phyloP scores from a whole-genome alignment of 164 flowering plant species.

The Vitis cinerea region DNA sequence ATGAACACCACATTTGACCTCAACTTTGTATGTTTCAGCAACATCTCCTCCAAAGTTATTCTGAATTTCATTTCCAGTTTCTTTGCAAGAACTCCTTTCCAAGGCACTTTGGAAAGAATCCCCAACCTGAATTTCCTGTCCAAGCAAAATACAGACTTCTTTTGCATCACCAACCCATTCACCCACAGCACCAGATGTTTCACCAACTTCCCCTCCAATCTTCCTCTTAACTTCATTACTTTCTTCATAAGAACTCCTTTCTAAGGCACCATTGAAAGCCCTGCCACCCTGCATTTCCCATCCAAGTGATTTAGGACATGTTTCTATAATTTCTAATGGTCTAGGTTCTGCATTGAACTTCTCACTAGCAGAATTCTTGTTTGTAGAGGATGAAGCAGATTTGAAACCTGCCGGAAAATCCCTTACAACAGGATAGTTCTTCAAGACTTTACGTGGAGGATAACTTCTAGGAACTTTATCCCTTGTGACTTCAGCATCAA shows the following conservation, averaged over 20 bases:
- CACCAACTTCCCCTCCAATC: not conserved
- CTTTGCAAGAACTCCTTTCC: no score
- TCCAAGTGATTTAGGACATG: not conserved
- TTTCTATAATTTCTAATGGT: not conserved
- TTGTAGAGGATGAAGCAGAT: not conserved
- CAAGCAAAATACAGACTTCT: no score
- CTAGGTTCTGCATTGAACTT: not conserved
- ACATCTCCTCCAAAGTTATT: no score
- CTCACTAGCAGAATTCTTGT: not conserved
- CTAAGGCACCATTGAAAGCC: not conserved
- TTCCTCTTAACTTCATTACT: no score
- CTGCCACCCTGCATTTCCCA: not conserved
- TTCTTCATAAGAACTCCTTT: not conserved
- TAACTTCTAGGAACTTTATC: not conserved
- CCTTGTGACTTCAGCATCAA: not conserved
- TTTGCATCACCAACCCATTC: no score
- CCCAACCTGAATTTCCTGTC: no score
- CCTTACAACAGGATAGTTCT: not conserved
- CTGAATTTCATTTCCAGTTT: no score
- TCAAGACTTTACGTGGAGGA: not conserved
- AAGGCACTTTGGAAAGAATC: no score
- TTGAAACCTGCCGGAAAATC: not conserved
- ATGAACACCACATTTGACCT: no score
- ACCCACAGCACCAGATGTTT: no score
- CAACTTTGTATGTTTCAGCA: no score